phyloP scores from a whole-genome alignment of 495 filamentous ascomycete genomes.

The Lineolata rhizophorae region DNA sequence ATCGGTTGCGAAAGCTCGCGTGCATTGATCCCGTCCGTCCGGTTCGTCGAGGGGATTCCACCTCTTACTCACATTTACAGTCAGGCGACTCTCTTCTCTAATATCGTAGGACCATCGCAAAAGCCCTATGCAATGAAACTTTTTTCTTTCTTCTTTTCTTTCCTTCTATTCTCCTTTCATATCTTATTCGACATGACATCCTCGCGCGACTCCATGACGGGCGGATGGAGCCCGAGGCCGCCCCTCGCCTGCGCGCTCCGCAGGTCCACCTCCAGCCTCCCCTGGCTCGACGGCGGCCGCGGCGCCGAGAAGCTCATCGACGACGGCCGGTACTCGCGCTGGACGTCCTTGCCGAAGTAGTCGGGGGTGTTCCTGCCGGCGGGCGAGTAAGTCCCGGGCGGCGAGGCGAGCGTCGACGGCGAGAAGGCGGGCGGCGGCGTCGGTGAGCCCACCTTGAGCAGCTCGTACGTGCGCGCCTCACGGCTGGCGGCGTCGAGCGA shows the following conservation, averaged over 20 bases:
- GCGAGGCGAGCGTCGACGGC: conserved; percentile 12
- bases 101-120: not conserved
- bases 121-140: not conserved
- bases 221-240: conserved; percentile 12
- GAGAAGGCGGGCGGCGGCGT: not conserved
- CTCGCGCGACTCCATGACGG: conserved; percentile 6
- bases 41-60: not conserved
- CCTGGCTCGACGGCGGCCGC: conserved; percentile 20
- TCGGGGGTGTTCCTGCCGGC: conserved; percentile 16
- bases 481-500: conserved; percentile 58
- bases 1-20: not conserved
- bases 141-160: too few relatives aligned
- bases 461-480: conserved; percentile 59
- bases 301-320: conserved; percentile 38
- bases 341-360: conserved; percentile 25
- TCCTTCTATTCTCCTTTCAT: conserved; percentile 3
- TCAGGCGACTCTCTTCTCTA: not conserved
- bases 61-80: not conserved
- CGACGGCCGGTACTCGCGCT: conserved; percentile 28
- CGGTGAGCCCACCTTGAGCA: conserved; percentile 31
- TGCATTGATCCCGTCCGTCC: not conserved
- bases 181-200: conserved; percentile 7
- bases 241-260: conserved; percentile 17
- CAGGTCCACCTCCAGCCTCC: conserved; percentile 19
- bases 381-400: conserved; percentile 17